These are phyloP conservation scores for Trametes maxima DNA, from an alignment of 768 basidiomycete species.

Conservation along the genomic window DNA sequence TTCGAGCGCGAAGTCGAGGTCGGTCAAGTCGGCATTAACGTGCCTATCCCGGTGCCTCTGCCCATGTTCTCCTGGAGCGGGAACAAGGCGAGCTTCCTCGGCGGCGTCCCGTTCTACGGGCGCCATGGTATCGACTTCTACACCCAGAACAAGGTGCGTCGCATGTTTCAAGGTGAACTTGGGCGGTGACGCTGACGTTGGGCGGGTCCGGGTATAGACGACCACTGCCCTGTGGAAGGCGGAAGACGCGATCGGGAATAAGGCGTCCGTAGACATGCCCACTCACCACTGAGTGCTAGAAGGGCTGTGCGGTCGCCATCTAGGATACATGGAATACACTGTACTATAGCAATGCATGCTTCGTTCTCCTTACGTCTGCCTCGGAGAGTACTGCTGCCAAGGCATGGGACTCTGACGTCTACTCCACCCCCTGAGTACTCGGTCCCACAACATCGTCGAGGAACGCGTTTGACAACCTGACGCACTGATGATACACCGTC, in stretches of 20 bases:
- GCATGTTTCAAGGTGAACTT: not conserved
- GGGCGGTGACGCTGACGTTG: not conserved
- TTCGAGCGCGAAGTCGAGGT: constrained; percentile 89
- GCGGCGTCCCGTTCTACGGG: constrained; percentile 91
- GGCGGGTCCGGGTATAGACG: constrained; percentile 51
- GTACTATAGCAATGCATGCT: constrained; percentile 12
- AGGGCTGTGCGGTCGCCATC: no score
- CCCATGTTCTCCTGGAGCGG: constrained; percentile 98
- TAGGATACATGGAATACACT: constrained; percentile 12
- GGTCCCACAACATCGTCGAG: constrained; percentile 60
- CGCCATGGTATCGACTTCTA: constrained; percentile 94
- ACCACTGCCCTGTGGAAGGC: constrained; percentile 92
- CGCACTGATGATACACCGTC: constrained; percentile 75
- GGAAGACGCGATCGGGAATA: constrained; percentile 77
- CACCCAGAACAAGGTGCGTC: constrained; percentile 84
- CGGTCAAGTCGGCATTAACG: constrained; percentile 92
- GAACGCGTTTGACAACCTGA: constrained; percentile 74
- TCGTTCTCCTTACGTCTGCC: not conserved
- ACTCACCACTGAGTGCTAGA: constrained; percentile 57
- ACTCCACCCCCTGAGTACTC: constrained; percentile 15
- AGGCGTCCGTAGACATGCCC: constrained; percentile 87
- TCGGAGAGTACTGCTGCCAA: not conserved
- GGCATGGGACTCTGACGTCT: not conserved
- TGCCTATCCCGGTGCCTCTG: constrained; percentile 89
- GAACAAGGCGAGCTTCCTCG: constrained; percentile 85